A percentile compares a stretch with the other conserved stretches of the same genome.
phyloP scores from a whole-genome alignment of 2,329 filamentous ascomycete species.

The Hypoxylon sp. region DNA sequence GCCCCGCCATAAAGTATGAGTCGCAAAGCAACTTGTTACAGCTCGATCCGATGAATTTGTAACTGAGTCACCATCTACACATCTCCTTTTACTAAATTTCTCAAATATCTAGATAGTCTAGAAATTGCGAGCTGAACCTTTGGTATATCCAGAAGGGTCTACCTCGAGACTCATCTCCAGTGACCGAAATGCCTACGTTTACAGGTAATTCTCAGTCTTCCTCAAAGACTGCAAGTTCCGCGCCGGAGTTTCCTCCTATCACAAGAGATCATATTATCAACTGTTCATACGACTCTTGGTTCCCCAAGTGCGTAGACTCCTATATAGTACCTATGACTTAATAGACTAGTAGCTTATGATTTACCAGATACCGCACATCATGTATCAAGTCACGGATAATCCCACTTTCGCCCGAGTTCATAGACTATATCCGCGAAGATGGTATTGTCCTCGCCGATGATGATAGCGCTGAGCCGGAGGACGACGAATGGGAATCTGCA shows the following conservation, averaged over 20 bases:
- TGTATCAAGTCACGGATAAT: constrained; percentile 91
- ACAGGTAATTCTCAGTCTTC: constrained; percentile 44
- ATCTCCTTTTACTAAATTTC: neutral
- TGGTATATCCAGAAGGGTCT: neutral
- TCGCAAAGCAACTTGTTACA: constrained; percentile 23
- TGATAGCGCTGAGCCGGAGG: constrained; percentile 69
- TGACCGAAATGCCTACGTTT: constrained; percentile 48
- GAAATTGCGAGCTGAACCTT: neutral
- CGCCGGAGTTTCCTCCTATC: constrained; percentile 78
- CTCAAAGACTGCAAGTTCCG: constrained; percentile 39
- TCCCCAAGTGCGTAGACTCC: constrained; percentile 73
- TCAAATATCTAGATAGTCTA: neutral
- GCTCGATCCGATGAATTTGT: constrained; percentile 14
- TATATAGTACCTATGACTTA: neutral
- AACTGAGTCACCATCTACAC: neutral
- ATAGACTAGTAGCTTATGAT: constrained; percentile 30
- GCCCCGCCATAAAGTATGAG: constrained; percentile 38
- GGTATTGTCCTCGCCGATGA: constrained; percentile 90
- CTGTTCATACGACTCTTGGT: constrained; percentile 95
- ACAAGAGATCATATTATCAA: constrained; percentile 90
- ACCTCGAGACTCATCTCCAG: neutral
- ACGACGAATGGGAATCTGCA: constrained; percentile 69
- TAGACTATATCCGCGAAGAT: constrained; percentile 91
- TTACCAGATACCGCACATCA: constrained; percentile 77
- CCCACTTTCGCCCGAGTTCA: constrained; percentile 79